Evolutionary conservation across 768 basidiomycete species (phyloP).

Genomic region (Agaricus sinodeliciosus): DNA sequence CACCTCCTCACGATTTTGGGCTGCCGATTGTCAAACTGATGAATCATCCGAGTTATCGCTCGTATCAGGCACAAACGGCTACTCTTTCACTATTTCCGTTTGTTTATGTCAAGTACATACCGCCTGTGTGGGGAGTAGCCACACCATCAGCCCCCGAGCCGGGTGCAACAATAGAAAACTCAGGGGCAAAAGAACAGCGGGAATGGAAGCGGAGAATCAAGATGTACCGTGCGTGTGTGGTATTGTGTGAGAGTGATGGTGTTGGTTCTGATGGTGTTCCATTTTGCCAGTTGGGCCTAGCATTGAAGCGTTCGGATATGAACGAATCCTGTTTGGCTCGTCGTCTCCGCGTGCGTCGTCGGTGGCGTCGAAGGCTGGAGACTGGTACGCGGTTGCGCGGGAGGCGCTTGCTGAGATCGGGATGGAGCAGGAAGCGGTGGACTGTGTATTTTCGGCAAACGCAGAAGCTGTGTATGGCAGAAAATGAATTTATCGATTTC

Average conservation of each 20-base stretch:
- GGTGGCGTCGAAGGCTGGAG: conserved; percentile 43
- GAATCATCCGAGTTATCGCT: conserved; percentile 66
- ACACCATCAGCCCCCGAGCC: conserved; percentile 41
- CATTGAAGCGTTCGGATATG: conserved; percentile 79
- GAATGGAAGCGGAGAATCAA: conserved; percentile 74
- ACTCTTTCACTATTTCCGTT: conserved; percentile 71
- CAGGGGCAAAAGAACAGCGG: conserved; percentile 43
- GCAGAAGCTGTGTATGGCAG: conserved; percentile 40
- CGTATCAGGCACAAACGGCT: conserved; percentile 67
- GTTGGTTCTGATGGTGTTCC: conserved; percentile 10
- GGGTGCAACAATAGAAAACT: conserved; percentile 27
- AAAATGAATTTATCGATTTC: conserved; percentile 6
- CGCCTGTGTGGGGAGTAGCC: conserved; percentile 66
- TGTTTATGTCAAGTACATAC: conserved; percentile 66
- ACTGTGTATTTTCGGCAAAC: conserved; percentile 61
- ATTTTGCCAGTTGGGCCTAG: conserved; percentile 60
- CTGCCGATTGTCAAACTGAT: conserved; percentile 74
- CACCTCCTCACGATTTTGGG: conserved; percentile 67
- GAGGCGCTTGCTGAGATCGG: conserved; percentile 76
- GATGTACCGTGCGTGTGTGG: conserved; percentile 67
- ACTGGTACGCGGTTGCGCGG: conserved; percentile 79
- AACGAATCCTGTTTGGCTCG: conserved; percentile 79
- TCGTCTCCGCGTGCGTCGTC: conserved; percentile 52
- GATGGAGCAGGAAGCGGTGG: conserved; percentile 69
- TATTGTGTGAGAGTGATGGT: conserved; percentile 2